phyloP scores from a whole-genome alignment of 2,329 filamentous ascomycete genomes.

The Penicillium concentricum region DNA sequence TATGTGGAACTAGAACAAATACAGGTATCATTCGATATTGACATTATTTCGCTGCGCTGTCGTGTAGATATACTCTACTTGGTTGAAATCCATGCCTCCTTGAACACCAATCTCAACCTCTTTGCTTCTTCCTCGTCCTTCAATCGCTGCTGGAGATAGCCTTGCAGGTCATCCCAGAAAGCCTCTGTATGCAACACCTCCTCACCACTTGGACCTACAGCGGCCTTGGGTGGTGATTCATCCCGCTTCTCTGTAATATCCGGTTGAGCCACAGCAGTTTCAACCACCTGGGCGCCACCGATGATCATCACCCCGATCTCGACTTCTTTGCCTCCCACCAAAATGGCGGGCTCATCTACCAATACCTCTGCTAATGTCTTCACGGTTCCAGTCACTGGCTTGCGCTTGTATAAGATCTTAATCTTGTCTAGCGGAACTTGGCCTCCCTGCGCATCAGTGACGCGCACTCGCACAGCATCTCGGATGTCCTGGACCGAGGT shows the following conservation, averaged over 20 bases:
- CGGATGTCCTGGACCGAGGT: slow-evolving; percentile 81
- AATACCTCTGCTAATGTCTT: slow-evolving; percentile 76
- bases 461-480: slow-evolving; percentile 61
- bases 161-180: slow-evolving; percentile 85
- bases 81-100: slow-evolving; percentile 58
- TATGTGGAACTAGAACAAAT: not conserved
- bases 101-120: slow-evolving; percentile 67
- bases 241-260: slow-evolving; percentile 33
- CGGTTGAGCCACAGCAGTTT: slow-evolving; percentile 31
- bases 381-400: slow-evolving; percentile 72
- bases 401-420: slow-evolving; percentile 82
- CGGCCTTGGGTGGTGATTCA: slow-evolving; percentile 34
- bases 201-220: slow-evolving; percentile 56
- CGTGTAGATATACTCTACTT: slow-evolving; percentile 1
- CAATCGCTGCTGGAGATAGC: slow-evolving; percentile 75
- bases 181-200: slow-evolving; percentile 65
- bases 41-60: slow-evolving; percentile 1
- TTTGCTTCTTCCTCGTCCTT: slow-evolving; percentile 67
- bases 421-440: slow-evolving; percentile 65
- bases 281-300: slow-evolving; percentile 60
- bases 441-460: slow-evolving; percentile 49
- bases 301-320: slow-evolving; percentile 90
- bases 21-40: slow-evolving; percentile 14
- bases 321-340: slow-evolving; percentile 48
- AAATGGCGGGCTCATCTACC: slow-evolving; percentile 51